These are phyloP conservation scores for Candida mattraensis DNA, from an alignment of 805 yeast species.

Conservation along the genomic window DNA sequence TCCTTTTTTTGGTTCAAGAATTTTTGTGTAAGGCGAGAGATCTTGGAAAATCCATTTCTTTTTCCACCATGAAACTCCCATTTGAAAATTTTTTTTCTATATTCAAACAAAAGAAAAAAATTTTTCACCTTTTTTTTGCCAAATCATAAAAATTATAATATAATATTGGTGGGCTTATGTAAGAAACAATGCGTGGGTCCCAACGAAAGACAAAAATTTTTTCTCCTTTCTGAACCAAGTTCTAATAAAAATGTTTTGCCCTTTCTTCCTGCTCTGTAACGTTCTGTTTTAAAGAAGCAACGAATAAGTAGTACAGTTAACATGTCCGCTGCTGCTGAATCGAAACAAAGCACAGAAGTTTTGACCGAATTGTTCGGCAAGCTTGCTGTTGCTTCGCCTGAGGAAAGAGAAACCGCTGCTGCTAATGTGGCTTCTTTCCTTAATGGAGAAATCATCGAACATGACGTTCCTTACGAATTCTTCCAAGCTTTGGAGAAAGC, in stretches of 20 bases:
- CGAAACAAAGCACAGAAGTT: slow-evolving; percentile 70
- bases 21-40: no score
- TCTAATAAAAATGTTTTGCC: slow-evolving; percentile 8
- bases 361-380: slow-evolving; percentile 91
- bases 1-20: neutral
- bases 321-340: slow-evolving; percentile 48
- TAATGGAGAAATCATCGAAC: slow-evolving; percentile 97
- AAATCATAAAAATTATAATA: slow-evolving; percentile 8
- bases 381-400: slow-evolving; percentile 84
- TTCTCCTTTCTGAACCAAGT: slow-evolving; percentile 5
- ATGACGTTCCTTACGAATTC: slow-evolving; percentile 92
- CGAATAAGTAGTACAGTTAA: slow-evolving; percentile 8
- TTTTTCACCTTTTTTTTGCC: slow-evolving; percentile 12
- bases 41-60: slow-evolving; percentile 4
- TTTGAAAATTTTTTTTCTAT: slow-evolving; percentile 1
- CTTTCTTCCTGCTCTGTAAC: slow-evolving; percentile 10
- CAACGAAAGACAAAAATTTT: slow-evolving; percentile 10
- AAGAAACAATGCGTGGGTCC: slow-evolving; percentile 14
- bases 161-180: no score
- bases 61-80: slow-evolving; percentile 1
- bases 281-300: slow-evolving; percentile 2
- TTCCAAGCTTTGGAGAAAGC: slow-evolving; percentile 74
- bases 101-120: slow-evolving; percentile 5
- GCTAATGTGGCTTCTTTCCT: slow-evolving; percentile 87
- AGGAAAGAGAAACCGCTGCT: slow-evolving; percentile 83